Base-by-base conservation (phyloP, 2,329 filamentous ascomycete species). In the Calonectria naviculata region DNA sequence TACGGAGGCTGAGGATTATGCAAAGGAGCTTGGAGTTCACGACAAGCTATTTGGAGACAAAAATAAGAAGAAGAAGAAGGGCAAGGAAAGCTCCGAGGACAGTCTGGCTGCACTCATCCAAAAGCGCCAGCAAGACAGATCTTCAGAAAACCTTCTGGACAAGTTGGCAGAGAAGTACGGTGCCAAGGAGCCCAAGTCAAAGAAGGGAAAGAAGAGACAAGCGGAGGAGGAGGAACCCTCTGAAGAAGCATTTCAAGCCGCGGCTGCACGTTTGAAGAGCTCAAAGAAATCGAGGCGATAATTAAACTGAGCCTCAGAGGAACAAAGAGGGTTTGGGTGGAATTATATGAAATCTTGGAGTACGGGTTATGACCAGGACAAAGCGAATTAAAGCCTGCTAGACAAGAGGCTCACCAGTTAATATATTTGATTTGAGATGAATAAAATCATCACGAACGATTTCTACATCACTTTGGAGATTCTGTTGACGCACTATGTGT, bases 141-240 rank as follows among this genome's bases (percentile, higher is more conserved):
- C 65, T 9, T 58, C 81, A 6, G 87, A 84, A 31, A 86, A 85
- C 42, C 95, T 97, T 80, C 84, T 97, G 28, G 93, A 94, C 72
- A 86, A 89, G 61, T 83, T 98, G 61, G 94, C 94, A 69, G 93
- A 92, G 60, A 97, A 96, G 84, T 97, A 97, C 81, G 85, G 87
- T 31, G 84, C 86, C 9, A 80, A 80, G 17, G 79, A 78, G 61
- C 77, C 79, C 63, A 85, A 86, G 71, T 75, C 80, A 0, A 87
- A 87, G 82, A 91, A 88, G 78, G 86, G 85, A 13, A 90, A 89
- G 79, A 86, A 88, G 74, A 84, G 83, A 29, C 81, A 79, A 0
- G 86, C 89, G 1, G 92, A 95, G 76, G 92, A 93, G 71, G 88
- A 90, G 71, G 88, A 90, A 78, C 88, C 89, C 1, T 88, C 88